A percentile compares a stretch with the other conserved stretches of the same genome.
These are phyloP conservation scores for Phytophthora tubulina DNA, from an alignment of 352 stramenopile genomes.

Conservation along the genomic window DNA sequence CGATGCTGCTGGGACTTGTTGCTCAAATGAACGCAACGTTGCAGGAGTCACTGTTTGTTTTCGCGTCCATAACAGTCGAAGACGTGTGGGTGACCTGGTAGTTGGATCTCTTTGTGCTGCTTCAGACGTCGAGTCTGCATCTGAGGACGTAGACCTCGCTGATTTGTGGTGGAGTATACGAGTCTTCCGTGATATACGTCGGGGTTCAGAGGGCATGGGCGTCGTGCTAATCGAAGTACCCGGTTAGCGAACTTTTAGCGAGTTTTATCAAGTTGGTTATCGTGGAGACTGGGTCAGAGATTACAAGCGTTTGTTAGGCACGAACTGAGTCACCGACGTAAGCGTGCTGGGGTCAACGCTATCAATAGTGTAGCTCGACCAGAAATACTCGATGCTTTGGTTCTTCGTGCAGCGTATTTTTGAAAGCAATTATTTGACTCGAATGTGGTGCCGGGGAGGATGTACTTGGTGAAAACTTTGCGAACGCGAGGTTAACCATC, in stretches of 20 bases:
- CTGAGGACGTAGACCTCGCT: conserved; percentile 10
- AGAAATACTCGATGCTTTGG: neutral
- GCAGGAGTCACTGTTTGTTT: conserved; percentile 28
- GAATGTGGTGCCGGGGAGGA: no score
- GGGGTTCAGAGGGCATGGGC: conserved; percentile 25
- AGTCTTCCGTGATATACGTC: conserved; percentile 9
- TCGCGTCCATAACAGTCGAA: conserved; percentile 31
- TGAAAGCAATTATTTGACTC: no score
- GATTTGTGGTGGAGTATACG: conserved; percentile 1
- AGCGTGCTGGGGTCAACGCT: conserved; percentile 4
- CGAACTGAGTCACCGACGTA: conserved; percentile 1
- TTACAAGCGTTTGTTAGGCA: neutral
- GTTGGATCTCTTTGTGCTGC: neutral
- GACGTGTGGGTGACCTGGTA: conserved; percentile 9
- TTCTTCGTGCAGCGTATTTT: no score
- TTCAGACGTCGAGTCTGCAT: conserved; percentile 4
- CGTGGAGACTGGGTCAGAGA: neutral
- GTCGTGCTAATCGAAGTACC: neutral
- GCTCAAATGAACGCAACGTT: conserved; percentile 13
- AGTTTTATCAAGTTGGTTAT: neutral
- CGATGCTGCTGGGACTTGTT: neutral
- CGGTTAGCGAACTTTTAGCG: neutral
- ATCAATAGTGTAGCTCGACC: neutral
- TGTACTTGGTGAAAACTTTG: no score
- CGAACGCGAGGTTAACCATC: no score